phyloP scores from a whole-genome alignment of 768 basidiomycete species.

The Pholiota microspora region DNA sequence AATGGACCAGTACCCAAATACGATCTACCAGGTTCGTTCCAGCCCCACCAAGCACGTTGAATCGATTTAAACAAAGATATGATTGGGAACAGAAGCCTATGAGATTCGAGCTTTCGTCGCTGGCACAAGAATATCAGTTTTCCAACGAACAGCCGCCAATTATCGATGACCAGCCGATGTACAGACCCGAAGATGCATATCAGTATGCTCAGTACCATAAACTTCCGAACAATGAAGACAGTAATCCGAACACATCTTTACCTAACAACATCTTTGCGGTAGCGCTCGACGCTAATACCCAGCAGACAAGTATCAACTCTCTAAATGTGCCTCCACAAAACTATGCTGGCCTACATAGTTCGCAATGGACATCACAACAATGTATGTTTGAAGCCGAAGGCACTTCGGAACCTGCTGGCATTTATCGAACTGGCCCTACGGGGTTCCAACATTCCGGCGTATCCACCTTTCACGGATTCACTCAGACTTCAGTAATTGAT shows the following conservation, averaged over 20 bases:
- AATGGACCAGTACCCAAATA: background rate
- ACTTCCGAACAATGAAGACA: conserved; percentile 1
- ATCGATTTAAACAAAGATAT: conserved; percentile 23
- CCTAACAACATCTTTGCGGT: conserved; percentile 21
- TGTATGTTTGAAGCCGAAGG: conserved; percentile 4
- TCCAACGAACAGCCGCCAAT: conserved; percentile 17
- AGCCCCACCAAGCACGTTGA: conserved; percentile 14
- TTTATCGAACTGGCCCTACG: conserved; percentile 15
- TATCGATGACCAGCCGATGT: conserved; percentile 18
- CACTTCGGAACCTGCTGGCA: background rate
- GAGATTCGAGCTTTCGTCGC: conserved; percentile 23
- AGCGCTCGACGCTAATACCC: conserved; percentile 12
- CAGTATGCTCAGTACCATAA: conserved; percentile 15
- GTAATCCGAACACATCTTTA: conserved; percentile 16
- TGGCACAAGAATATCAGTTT: conserved; percentile 31
- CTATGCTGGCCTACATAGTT: conserved; percentile 13
- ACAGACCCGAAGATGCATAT: conserved; percentile 11
- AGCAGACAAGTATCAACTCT: conserved; percentile 18
- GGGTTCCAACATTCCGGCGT: conserved; percentile 13
- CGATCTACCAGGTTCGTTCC: background rate
- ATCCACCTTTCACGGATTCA: conserved; percentile 12
- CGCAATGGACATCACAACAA: conserved; percentile 12
- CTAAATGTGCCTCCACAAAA: conserved; percentile 14
- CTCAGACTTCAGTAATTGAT: conserved; percentile 15
- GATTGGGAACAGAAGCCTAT: conserved; percentile 26